Evolutionary conservation across 306 rosid species (phyloP), one percentile per base, ranked within the genome.

Genomic region (Morella rubra): DNA sequence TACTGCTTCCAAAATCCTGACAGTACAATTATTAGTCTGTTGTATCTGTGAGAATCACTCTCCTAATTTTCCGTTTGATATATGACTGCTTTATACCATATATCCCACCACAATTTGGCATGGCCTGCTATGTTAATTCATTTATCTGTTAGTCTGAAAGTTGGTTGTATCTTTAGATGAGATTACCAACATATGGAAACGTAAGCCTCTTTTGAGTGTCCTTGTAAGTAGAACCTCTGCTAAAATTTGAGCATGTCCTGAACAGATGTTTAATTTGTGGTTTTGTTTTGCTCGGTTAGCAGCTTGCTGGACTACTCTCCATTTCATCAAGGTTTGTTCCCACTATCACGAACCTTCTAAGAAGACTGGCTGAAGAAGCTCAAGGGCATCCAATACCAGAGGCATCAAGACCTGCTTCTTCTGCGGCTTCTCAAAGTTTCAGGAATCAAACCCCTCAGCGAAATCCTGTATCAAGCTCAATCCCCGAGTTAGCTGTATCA

Each of bases 311-410:
- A 71, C 71, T 93, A 49, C 84, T 93, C 15, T 82, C 93, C 54
- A 66, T 93, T 73, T 87, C 90, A 50, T 69, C 97, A 0, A 90
- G 73, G 87, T 84, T 91, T 78, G 87, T 94, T 68, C 97, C 98
- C 66, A 85, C 94, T 15, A 51, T 90, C n/a, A 86, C 91, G 90
- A 89, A 91, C 89, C 89, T 94, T 75, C 76, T 94, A 65, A 86
- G 79, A 80, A 89, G 88, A 71, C 91, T 94, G 14, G 90, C 94
- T 4, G 97, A 94, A 86, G 89, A 86, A 86, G 93, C 89, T 74
- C 92, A 88, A 73, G 96, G 89, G 12, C 49, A 75, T 75, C 65
- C 85, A 73, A 64, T 77, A 40, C 76, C 89, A 18, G 76, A 82
- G 76, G 81, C 80, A 69, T 52, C 83, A 53, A 58, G 80, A 71